phyloP scores from a whole-genome alignment of 495 filamentous ascomycete species.

The Aspergillus steynii region DNA sequence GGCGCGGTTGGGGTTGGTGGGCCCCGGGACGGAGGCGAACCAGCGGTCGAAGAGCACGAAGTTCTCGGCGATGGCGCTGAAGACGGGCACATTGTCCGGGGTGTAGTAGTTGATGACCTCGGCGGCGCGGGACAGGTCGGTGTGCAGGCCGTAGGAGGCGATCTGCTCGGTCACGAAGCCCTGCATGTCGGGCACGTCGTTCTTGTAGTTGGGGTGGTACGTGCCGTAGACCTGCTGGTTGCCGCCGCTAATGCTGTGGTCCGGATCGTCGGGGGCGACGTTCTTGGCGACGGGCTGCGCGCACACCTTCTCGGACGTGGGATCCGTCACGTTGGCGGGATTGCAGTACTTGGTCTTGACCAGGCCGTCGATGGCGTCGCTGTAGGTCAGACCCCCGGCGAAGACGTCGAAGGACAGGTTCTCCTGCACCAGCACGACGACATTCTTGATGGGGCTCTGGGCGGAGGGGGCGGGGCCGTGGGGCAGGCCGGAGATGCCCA shows the following conservation, averaged over 20 bases:
- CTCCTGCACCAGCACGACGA: slow-evolving; percentile 46
- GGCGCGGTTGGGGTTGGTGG: slow-evolving; percentile 51
- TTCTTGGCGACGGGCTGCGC: slow-evolving; percentile 34
- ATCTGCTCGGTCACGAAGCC: slow-evolving; percentile 52
- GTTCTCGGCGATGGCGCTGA: slow-evolving; percentile 48
- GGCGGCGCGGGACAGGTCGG: slow-evolving; percentile 36
- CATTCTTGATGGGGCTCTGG: slow-evolving; percentile 43
- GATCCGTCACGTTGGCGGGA: slow-evolving; percentile 38
- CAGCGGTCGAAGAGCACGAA: slow-evolving; percentile 52
- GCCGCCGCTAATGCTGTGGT: slow-evolving; percentile 49
- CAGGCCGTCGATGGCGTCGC: slow-evolving; percentile 33
- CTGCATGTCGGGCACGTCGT: slow-evolving; percentile 30
- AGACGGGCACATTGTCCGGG: slow-evolving; percentile 45
- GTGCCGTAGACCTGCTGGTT: slow-evolving; percentile 51
- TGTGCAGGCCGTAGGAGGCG: slow-evolving; percentile 29
- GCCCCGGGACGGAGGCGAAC: slow-evolving; percentile 50
- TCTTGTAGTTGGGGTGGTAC: slow-evolving; percentile 34
- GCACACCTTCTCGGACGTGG: slow-evolving; percentile 36
- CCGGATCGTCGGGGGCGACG: slow-evolving; percentile 44
- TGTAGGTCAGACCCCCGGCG: slow-evolving; percentile 41
- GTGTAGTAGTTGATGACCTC: slow-evolving; percentile 54
- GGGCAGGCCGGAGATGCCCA: slow-evolving; percentile 10
- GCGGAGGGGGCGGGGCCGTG: slow-evolving; percentile 7
- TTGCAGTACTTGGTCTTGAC: slow-evolving; percentile 42
- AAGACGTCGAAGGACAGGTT: slow-evolving; percentile 49